A percentile compares a stretch with the other conserved stretches of the same genome.
Evolutionary conservation across 2,329 filamentous ascomycete species (phyloP).

Genomic region (Pseudogymnoascus verrucosus): DNA sequence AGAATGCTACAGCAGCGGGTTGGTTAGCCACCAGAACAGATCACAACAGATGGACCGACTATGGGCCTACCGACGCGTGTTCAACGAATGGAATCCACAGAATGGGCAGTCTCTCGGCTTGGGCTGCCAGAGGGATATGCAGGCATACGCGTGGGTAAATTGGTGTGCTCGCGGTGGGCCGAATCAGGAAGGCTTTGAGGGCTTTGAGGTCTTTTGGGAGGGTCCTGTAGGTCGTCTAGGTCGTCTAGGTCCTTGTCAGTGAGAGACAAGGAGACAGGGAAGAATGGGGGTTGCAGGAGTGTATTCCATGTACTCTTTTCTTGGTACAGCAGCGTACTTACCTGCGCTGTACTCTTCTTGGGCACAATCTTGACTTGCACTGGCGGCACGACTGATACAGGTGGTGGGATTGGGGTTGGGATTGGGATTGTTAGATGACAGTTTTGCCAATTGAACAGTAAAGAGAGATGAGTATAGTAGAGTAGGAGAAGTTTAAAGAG

Average conservation of each 20-base stretch:
- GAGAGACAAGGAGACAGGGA: not conserved
- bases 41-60: not conserved
- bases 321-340: not conserved
- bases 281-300: not conserved
- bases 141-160: not conserved
- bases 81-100: not conserved
- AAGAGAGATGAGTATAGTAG: slow-evolving; percentile 7
- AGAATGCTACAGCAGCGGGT: not conserved
- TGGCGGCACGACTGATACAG: not conserved
- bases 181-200: not conserved
- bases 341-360: not conserved
- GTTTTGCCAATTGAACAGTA: slow-evolving; percentile 9
- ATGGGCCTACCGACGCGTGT: not conserved
- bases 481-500: slow-evolving; percentile 15
- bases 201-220: not conserved
- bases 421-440: not conserved
- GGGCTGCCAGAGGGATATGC: not conserved
- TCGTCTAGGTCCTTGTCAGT: not conserved
- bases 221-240: not conserved
- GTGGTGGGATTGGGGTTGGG: not conserved
- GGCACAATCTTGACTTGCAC: not conserved
- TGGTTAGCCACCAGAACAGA: not conserved
- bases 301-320: not conserved
- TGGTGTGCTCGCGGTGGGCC: not conserved
- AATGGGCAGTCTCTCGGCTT: not conserved